Conservation (phyloP, 805 yeast genomes). For the Kodamaea leandrae region DNA sequence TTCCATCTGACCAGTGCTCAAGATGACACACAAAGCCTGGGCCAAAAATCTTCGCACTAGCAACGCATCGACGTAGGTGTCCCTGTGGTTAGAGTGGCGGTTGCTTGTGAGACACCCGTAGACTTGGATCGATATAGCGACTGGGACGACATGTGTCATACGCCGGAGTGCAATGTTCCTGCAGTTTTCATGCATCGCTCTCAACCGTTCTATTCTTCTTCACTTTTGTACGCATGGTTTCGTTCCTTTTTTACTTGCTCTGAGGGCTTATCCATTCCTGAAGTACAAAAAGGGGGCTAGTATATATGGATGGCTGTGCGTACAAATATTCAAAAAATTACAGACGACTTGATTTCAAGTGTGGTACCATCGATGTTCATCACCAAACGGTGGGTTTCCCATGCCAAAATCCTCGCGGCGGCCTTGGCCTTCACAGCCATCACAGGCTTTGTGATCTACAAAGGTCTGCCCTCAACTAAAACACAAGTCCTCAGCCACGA, state of each 20-base stretch:
- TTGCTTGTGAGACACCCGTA: too few relatives aligned
- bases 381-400: slow-evolving; percentile 2
- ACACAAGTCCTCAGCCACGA: slow-evolving; percentile 2
- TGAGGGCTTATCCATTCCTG: neutral
- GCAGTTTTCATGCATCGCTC: too few relatives aligned
- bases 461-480: neutral
- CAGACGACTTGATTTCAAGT: neutral
- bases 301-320: neutral
- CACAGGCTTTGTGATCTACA: neutral
- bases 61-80: too few relatives aligned
- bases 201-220: too few relatives aligned
- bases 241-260: neutral
- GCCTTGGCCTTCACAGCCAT: neutral
- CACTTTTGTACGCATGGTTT: too few relatives aligned
- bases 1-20: too few relatives aligned
- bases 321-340: neutral
- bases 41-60: too few relatives aligned
- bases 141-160: too few relatives aligned
- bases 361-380: neutral
- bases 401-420: neutral
- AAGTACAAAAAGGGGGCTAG: neutral
- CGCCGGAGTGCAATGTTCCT: too few relatives aligned
- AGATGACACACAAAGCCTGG: too few relatives aligned
- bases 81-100: too few relatives aligned
- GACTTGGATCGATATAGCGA: too few relatives aligned